Evolutionary conservation across 2,329 filamentous ascomycete species (phyloP).

Genomic region (Coniochaeta pulveracea): DNA sequence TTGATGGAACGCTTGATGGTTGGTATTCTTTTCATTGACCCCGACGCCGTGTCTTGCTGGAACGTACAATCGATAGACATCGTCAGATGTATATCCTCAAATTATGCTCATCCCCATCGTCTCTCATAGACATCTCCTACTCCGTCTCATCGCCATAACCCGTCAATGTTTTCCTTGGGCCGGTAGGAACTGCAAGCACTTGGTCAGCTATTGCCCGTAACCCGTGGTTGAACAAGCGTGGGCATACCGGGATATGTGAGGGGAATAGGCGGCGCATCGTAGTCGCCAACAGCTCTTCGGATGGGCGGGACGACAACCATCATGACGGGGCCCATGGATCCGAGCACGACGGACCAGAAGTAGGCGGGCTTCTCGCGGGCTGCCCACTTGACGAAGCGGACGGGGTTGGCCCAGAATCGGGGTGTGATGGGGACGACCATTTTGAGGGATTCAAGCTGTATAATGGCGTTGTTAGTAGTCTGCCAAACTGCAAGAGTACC

Average conservation of each 20-base stretch:
- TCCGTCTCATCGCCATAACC: slow-evolving; percentile 47
- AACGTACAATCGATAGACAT: slow-evolving; percentile 8
- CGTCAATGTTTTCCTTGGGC: slow-evolving; percentile 45
- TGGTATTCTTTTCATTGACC: slow-evolving; percentile 3
- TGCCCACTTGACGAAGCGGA: slow-evolving; percentile 82
- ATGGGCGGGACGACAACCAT: slow-evolving; percentile 65
- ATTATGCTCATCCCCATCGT: slow-evolving; percentile 42
- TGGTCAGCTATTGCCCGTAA: neutral
- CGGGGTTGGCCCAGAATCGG: slow-evolving; percentile 72
- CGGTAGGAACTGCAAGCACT: slow-evolving; percentile 36
- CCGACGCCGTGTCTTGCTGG: slow-evolving; percentile 5
- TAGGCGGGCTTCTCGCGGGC: slow-evolving; percentile 79
- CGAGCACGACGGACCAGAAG: slow-evolving; percentile 78
- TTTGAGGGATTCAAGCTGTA: slow-evolving; percentile 4
- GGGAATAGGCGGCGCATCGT: slow-evolving; percentile 61
- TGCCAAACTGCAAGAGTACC: too few relatives aligned
- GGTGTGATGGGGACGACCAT: slow-evolving; percentile 58
- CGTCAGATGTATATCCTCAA: slow-evolving; percentile 17
- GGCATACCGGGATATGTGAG: slow-evolving; percentile 85
- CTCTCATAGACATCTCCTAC: slow-evolving; percentile 6
- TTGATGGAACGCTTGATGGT: too few relatives aligned
- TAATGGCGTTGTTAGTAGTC: neutral
- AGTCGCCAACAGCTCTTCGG: slow-evolving; percentile 61
- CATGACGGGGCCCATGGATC: slow-evolving; percentile 57
- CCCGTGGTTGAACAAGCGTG: neutral